Evolutionary conservation across 2,329 filamentous ascomycete genomes (phyloP).

Genomic region (Phialophora tarda): DNA sequence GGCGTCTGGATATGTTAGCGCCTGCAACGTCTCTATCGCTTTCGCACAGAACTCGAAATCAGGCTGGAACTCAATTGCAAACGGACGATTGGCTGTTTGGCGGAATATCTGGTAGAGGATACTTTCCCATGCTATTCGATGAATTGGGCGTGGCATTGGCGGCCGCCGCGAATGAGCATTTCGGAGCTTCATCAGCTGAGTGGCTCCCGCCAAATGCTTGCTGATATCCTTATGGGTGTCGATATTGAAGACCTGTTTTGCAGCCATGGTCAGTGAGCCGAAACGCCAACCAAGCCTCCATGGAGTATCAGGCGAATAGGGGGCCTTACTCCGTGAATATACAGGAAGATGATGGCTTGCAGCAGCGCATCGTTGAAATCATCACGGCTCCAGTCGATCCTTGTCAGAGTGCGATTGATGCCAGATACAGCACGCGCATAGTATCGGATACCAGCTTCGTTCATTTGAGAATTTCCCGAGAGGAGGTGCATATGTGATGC

Average conservation of each 20-base stretch:
- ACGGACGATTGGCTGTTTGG: constrained; percentile 28
- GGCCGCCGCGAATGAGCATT: constrained; percentile 20
- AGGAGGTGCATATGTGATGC: constrained; percentile 21
- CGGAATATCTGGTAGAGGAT: constrained; percentile 33
- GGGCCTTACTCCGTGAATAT: constrained; percentile 34
- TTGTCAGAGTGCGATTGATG: constrained; percentile 24
- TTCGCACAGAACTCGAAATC: constrained; percentile 27
- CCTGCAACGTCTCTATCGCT: constrained; percentile 22
- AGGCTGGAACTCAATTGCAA: constrained; percentile 28
- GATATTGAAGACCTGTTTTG: constrained; percentile 18
- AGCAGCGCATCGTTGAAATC: constrained; percentile 25
- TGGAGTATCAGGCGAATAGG: too few relatives aligned
- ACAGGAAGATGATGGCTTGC: constrained; percentile 24
- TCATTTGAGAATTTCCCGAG: constrained; percentile 25
- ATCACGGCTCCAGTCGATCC: constrained; percentile 29
- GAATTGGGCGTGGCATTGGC: constrained; percentile 28
- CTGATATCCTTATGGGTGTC: constrained; percentile 28
- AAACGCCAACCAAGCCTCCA: neutral
- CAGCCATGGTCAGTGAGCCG: neutral
- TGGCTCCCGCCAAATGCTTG: constrained; percentile 30
- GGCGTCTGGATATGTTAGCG: constrained; percentile 27
- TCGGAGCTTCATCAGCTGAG: constrained; percentile 31
- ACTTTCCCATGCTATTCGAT: constrained; percentile 32
- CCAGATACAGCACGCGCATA: constrained; percentile 27
- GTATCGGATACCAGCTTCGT: constrained; percentile 24